Evolutionary conservation across 2,329 filamentous ascomycete species (phyloP), one percentile per base, ranked within the genome.

Genomic region (Pseudogymnoascus sp.): DNA sequence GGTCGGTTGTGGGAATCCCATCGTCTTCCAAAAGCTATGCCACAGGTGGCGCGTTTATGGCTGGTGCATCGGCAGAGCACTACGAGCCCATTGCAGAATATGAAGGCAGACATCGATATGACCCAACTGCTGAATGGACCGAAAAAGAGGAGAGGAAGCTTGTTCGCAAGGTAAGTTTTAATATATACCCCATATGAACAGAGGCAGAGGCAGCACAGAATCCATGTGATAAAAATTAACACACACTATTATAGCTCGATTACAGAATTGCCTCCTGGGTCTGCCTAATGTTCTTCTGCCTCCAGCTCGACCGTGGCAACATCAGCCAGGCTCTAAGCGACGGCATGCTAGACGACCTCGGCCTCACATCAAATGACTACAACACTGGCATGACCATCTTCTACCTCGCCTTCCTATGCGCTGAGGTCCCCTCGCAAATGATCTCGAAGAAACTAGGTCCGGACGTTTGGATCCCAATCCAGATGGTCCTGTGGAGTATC

Each of bases 401-500:
- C 66, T 74, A 78, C 0, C 70, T 83, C 3, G 77, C 78, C 0
- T 86, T 86, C 66, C 72, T 86, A 1, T 72, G 78, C 4, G 83
- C 84, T 0, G 84, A 87, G 68, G 73, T 87, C 1, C 85, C 85
- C 0, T 87, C 83, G 0, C 84, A 87, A 68, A 76, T 87, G 6
- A 69, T 87, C 11, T 81, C 78, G 40, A 87, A 87, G 71, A 80
- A 79, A 66, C 62, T 82, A 13, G 80, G 80, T 0, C 78, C 79
- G 0, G 79, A 82, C 67, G 74, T 76, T 31, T 81, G 79, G 79
- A 82, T 82, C 64, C 80, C 80, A 0, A 74, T 80, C 31, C 79
- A 81, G 65, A 82, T 83, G 76, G 71, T 79, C 8, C 72, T 73
- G 4, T 83, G 80, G 80, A 80, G 78, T 65, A 68, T 82, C 17